Percentiles rank a stretch among this genome's conserved stretches.
These are phyloP conservation scores for Podaxis sp. DNA, from an alignment of 768 basidiomycete genomes.

Conservation along the genomic window DNA sequence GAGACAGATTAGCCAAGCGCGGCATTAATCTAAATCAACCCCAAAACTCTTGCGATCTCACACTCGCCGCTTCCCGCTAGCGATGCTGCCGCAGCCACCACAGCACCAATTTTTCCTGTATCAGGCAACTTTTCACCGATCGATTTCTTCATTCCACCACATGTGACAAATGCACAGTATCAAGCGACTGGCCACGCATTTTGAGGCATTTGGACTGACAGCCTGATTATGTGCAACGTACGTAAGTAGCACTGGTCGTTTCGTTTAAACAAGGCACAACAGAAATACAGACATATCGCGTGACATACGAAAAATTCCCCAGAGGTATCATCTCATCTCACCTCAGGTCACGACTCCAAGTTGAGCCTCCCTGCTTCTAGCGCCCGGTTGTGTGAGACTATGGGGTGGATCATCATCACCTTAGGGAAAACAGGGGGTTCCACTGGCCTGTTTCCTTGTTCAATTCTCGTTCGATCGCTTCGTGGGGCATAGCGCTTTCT, in stretches of 20 bases:
- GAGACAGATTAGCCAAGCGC: background rate
- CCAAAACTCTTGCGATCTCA: background rate
- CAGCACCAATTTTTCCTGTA: background rate
- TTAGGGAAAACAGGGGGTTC: background rate
- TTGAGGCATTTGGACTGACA: background rate
- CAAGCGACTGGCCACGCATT: background rate
- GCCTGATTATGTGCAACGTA: background rate
- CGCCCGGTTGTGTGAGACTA: background rate
- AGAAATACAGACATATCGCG: background rate
- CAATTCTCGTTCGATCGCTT: background rate
- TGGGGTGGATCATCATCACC: background rate
- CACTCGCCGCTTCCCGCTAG: background rate
- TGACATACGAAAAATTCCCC: background rate
- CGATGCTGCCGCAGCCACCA: background rate
- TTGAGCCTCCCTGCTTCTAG: background rate
- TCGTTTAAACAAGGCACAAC: background rate
- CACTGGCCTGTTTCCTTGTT: background rate
- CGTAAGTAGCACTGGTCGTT: background rate
- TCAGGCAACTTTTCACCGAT: background rate
- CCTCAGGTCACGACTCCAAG: background rate
- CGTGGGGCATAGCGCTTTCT: background rate
- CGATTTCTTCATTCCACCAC: background rate
- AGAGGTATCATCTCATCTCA: background rate
- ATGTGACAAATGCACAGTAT: background rate
- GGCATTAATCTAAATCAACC: background rate